Percentiles rank a stretch among this genome's conserved stretches.
Evolutionary conservation across 345 rosid genomes (phyloP).

Genomic region (Pistacia vera): DNA sequence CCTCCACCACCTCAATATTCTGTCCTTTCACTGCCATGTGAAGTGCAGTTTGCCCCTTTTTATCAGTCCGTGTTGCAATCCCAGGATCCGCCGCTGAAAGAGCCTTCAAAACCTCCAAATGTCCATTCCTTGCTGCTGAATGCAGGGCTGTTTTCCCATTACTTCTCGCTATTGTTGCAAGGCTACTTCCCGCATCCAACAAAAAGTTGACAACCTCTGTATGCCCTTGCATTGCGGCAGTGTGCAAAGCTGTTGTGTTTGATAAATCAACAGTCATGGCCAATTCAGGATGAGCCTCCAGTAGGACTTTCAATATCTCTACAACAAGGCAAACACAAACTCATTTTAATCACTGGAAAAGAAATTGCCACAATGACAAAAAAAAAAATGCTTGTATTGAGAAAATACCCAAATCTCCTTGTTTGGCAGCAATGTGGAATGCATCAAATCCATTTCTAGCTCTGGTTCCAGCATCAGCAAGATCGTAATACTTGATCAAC

Average conservation of each 20-base stretch:
- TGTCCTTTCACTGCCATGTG: conserved; percentile 97
- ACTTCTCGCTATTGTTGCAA: conserved; percentile 82
- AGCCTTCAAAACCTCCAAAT: conserved; percentile 69
- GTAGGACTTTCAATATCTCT: conserved; percentile 69
- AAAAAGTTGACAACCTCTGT: conserved; percentile 67
- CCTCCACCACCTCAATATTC: conserved; percentile 62
- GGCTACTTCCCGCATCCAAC: conserved; percentile 72
- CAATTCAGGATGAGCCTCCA: conserved; percentile 81
- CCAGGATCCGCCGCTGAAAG: conserved; percentile 63
- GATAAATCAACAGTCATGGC: conserved; percentile 94
- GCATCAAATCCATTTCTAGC: conserved; percentile 96
- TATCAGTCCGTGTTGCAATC: conserved; percentile 65
- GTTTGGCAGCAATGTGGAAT: conserved; percentile 94
- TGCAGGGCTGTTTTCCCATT: conserved; percentile 93
- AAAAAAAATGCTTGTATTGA: background rate
- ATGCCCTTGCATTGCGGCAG: conserved; percentile 93
- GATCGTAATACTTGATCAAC: conserved; percentile 80
- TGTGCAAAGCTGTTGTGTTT: conserved; percentile 87
- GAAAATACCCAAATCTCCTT: conserved; percentile 76
- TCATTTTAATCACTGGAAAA: conserved; percentile 13
- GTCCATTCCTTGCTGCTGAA: conserved; percentile 93
- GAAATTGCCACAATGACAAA: background rate
- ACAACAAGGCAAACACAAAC: conserved; percentile 20
- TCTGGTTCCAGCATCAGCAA: conserved; percentile 74
- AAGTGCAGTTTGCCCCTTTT: conserved; percentile 92